Percentiles rank a stretch among this genome's conserved stretches.
phyloP scores from a whole-genome alignment of 441 rosid genomes.

The Erodium trifolium region DNA sequence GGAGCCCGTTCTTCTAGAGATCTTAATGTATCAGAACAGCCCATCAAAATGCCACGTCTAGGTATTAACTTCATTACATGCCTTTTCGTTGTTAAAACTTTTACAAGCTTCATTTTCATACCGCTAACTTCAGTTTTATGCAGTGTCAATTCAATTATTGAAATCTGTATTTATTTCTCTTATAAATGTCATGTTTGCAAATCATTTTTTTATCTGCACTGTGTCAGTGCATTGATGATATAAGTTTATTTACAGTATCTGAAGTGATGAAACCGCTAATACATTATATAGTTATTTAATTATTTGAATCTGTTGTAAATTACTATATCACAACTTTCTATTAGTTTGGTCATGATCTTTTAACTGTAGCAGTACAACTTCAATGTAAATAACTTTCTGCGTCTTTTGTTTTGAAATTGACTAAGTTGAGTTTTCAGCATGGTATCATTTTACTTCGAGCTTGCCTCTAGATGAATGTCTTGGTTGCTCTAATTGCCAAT shows the following conservation, averaged over 20 bases:
- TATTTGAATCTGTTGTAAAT: not conserved
- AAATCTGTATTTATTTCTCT: not conserved
- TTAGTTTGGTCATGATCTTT: not conserved
- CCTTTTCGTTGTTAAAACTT: not conserved
- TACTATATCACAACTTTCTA: no score
- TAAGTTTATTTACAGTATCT: not conserved
- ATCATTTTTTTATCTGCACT: not conserved
- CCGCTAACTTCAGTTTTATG: not conserved
- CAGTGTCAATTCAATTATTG: not conserved
- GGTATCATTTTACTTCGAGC: not conserved
- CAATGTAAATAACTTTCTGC: no score
- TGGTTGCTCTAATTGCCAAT: not conserved
- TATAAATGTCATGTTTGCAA: not conserved
- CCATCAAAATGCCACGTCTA: slow-evolving; percentile 41
- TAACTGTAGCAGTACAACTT: not conserved
- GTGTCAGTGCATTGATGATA: not conserved
- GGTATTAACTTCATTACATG: slow-evolving; percentile 36
- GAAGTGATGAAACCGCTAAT: not conserved
- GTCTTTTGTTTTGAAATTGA: not conserved
- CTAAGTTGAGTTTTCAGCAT: not conserved
- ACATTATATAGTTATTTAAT: not conserved
- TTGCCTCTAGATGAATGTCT: not conserved
- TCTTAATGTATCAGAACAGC: slow-evolving; percentile 27
- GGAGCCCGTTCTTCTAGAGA: slow-evolving; percentile 31
- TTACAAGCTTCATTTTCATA: not conserved